Base-by-base conservation (phyloP, 257 asterid species). In the Jaltomata sinuosa region DNA sequence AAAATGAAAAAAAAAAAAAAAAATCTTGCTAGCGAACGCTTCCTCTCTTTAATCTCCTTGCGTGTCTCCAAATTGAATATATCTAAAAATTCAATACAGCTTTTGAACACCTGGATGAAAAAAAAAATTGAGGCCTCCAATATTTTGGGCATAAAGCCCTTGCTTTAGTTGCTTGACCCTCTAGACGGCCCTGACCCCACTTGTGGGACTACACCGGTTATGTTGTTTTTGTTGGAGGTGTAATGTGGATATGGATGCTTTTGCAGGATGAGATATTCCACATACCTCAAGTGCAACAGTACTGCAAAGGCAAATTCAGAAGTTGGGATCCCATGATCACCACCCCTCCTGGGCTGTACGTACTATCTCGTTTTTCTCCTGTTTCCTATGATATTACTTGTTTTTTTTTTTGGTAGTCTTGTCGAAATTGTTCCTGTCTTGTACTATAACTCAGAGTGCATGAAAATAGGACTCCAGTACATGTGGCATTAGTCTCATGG, bases 301-400 rank as follows among this genome's bases (percentile, higher is more conserved):
- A 93, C 86, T 97, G 98, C 91, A 87, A 88, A 34, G 97, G 94
- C 81, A 91, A 93, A 89, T 97, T 97, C 89, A 87, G 87, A 78
- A 94, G 92, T 31, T 97, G 99, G 99, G 97, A 97, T 91, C 98
- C 98, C 67, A 94, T 93, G 98, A 97, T 97, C 92, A 97, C 99
- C 72, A 94, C 99, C 59, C 99, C 98, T 55, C 98, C 98, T 89
- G 99, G 98, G 80, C 72, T 97, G 99, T 97, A 77, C 90, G 98
- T 93, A 65, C 34, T 80, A 8, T 9, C 31, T 83, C 64, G 54
- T 40, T n/a, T 57, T 19, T 52, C 5, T 54, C 50, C 18, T 67
- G 8, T 67, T 67, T 67, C 16, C 0, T 67, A 31, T 65, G 16
- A 54, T n/a, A n/a, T 86, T 79, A 31, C 34, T 31, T 67, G 36